Base-by-base conservation (phyloP, 2,329 filamentous ascomycete genomes). In the Zarea fungicola region DNA sequence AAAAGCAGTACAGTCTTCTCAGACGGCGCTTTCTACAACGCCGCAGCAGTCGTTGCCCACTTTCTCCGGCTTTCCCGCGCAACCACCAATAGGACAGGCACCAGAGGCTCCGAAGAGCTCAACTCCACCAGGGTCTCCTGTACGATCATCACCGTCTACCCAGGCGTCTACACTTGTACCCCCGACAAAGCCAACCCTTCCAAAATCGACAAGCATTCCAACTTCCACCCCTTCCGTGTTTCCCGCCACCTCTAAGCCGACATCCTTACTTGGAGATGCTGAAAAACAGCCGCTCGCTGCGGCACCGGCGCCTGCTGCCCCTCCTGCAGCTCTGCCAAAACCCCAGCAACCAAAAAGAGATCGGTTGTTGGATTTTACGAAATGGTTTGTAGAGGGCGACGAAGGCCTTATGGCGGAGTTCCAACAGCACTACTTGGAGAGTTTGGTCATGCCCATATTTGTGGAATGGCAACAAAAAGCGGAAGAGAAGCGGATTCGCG, bases 321-420 rank as follows among this genome's bases (percentile, higher is more conserved):
- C 51, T 2, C 47, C 48, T n/a, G 42, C 50, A 2, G 52, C 56
- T 7, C 49, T 56, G 18, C 34, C 19, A 31, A 18, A 23, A 16
- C 40, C 26, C 49, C 1, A 53, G 54, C 6, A 28, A 6, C 56
- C 61, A 16, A 58, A 58, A 19, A 59, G 64, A 21, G 74, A 80
- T 50, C 56, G 66, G 3, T 67, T 81, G 55, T 71, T 62, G 6
- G 69, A 74, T 41, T 74, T 82, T 25, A 70, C 75, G 0, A 69
- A 66, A 22, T 83, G 79, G 79, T 75, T 74, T 47, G 74, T 80
- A 4, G 62, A 64, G 11, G 79, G 74, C 26, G 79, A 83, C 49
- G 61, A 65, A 14, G 79, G 79, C 1, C 58, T 82, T 7, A 58
- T 82, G 58, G 66, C 75, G 6, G 69, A 78, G 11, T 76, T 82